Evolutionary conservation across 1,284 basidiomycete species (phyloP), one percentile per base, ranked within the genome.

Genomic region (Ustilago nuda): DNA sequence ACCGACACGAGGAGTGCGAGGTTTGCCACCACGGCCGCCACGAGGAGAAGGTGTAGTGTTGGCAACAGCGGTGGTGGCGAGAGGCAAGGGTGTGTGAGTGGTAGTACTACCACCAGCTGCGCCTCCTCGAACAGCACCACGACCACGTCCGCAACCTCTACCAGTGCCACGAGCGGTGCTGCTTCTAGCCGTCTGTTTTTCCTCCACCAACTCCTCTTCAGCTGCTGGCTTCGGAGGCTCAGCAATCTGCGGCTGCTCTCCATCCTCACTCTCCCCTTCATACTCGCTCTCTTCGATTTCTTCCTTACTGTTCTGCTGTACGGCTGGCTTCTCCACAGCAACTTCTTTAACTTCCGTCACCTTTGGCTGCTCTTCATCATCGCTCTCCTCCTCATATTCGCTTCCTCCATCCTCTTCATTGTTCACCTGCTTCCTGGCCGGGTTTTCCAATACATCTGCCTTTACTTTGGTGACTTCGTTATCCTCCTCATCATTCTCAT

Each of bases 91-190:
- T 27, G 23, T 27, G 23, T 33, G 33, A 53, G 8, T 32, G 52
- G 19, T 36, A 19, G 3, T 23, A 19, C n/a, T 50, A 6, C 32
- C 51, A 41, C 7, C 39, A 17, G 39, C 17, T 6, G 39, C 39
- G 6, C 39, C 39, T 15, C 9, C 39, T 13, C 59, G 27, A 27
- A 55, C 35, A n/a, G 56, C n/a, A 17, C 36, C 56, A 39, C 41
- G 46, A 33, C 41, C 19, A 6, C 39, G 39, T 43, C 45, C 56
- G 27, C 46, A 30, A 53, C 56, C 60, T 8, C 50, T 56, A 27
- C 57, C 59, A 37, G 50, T 45, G 8, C 66, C 66, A 13, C 58
- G 62, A 53, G 58, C 27, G 45, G 46, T 8, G n/a, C 32, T 41
- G 15, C 39, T 37, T 17, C 45, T 48, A 19, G 41, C 61, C 4